Evolutionary conservation across 208 protist species (phyloP), one percentile per base, ranked within the genome.

Genomic region (Trypanosoma mega): DNA sequence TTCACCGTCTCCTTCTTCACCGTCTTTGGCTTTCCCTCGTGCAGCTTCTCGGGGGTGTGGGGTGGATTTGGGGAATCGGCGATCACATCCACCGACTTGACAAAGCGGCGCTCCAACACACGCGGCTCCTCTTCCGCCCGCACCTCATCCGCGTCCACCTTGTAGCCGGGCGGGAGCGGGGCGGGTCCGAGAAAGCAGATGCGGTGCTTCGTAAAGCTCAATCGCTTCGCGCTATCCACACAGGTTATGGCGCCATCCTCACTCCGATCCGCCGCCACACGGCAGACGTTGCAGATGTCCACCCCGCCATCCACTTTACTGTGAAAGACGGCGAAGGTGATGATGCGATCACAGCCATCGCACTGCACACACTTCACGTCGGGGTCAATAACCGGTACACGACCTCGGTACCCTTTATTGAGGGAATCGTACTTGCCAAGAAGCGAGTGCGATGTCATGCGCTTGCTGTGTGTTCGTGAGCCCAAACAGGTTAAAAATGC

Each of bases 291-390:
- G 46, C 64, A 71, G 41, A 71, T 46, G 52, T 71, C 64, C 27
- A 71, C 64, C 14, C 54, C 64, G 31, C 54, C 50, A 11, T 29
- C 20, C 14, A 39, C 52, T 23, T 47, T 29, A 26, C 61, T 67
- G 49, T 62, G 53, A 46, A 69, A 69, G 6, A 69, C 53, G 37
- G 54, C 63, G 26, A 62, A 61, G 5, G 63, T 69, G 31, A 69
- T 69, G 11, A 69, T 30, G 29, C 63, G 50, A 24, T 69, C 63
- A 18, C 63, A 69, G 27, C 50, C 64, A 26, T 71, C 55, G 48
- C 64, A 71, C 45, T 63, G 64, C 8, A 71, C 64, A 27, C 45
- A 71, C 36, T 71, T 71, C 44, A 63, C 64, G 31, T 63, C 47
- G 2, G 30, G 20, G 3, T 49, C 64, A 12, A 71, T 23, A 45